phyloP scores from a whole-genome alignment of 2,329 filamentous ascomycete genomes.

The Paecilomyces dactylethromorphus region DNA sequence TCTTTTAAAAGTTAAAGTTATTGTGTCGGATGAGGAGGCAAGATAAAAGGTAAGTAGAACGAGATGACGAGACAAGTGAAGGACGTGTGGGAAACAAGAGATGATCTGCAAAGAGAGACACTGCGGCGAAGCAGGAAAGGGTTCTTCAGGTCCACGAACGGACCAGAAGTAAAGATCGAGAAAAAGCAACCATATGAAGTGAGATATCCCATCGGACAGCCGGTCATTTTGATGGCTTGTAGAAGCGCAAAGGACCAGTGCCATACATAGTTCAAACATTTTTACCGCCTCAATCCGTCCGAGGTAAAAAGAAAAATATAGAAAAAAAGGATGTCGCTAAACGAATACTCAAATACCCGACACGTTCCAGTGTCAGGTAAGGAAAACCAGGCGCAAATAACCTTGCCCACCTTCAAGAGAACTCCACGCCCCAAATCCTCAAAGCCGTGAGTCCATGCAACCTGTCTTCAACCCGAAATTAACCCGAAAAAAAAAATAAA shows the following conservation, averaged over 20 bases:
- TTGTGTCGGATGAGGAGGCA: background rate
- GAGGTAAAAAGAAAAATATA: background rate
- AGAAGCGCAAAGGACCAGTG: background rate
- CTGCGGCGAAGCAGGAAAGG: too few species aligned
- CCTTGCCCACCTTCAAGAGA: background rate
- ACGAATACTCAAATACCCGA: background rate
- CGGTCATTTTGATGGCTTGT: background rate
- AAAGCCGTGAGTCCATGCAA: background rate
- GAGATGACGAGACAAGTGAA: background rate
- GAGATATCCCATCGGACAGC: background rate
- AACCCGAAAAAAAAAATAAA: slow-evolving; percentile 1
- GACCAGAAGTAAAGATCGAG: background rate
- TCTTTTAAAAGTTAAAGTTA: background rate
- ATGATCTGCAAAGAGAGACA: too few species aligned
- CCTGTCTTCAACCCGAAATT: background rate
- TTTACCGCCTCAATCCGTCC: background rate
- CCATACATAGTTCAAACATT: background rate
- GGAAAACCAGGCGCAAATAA: background rate
- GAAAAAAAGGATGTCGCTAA: background rate
- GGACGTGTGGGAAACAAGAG: background rate
- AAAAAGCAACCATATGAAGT: background rate
- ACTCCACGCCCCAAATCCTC: background rate
- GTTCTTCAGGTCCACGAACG: background rate
- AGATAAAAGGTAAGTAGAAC: background rate
- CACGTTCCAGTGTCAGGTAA: background rate